Base-by-base conservation (phyloP, 2,329 filamentous ascomycete genomes). In the Pezicula rhizophila region DNA sequence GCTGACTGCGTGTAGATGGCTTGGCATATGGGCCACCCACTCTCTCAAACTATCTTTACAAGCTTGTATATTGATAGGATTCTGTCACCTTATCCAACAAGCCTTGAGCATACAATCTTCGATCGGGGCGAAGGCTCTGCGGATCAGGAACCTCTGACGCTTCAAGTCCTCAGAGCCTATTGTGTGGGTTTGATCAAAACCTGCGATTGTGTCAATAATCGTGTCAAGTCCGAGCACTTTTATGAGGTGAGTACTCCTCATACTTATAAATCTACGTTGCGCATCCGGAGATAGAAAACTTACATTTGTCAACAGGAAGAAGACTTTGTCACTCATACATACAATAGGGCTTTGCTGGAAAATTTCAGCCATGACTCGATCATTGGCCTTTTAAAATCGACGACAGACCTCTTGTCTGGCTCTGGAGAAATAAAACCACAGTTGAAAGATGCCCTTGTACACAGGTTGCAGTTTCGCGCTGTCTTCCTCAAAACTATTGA, bases 11-110 rank as follows among this genome's bases (percentile, higher is more conserved):
- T 31, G 23, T 61, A 93, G 85, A 95, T 96, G 80, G 89, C 90
- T 53, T 99, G 95, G 91, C 90, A 97, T 65, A 82, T 89, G 59
- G 93, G 95, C n/a, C 91, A 96, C 62, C 90, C 93, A 1, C 78
- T 99, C 8, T 95, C 92, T 1, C 93, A 97, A 66, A 97, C 93
- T 0, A 72, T 99, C 1, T 90, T 97, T 64, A 96, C 91, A 5
- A 96, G 89, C 46, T 76, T 95, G 31, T 93, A 99, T 65, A 80
- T 97, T 49, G 91, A 96, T 60, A 82, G 82, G 43, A 74, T 99
- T 14, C 71, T 96, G 51, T 86, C 83, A 70, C 84, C 87, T 0
- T 75, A 78, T 26, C 84, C 87, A 4, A 71, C 69, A 33, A 77
- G 67, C 5, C 70, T 95, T 23, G 70, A 82, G 3, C 61, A 57